Conservation (phyloP, 257 asterid genomes). For the Nicotiana undulata region DNA sequence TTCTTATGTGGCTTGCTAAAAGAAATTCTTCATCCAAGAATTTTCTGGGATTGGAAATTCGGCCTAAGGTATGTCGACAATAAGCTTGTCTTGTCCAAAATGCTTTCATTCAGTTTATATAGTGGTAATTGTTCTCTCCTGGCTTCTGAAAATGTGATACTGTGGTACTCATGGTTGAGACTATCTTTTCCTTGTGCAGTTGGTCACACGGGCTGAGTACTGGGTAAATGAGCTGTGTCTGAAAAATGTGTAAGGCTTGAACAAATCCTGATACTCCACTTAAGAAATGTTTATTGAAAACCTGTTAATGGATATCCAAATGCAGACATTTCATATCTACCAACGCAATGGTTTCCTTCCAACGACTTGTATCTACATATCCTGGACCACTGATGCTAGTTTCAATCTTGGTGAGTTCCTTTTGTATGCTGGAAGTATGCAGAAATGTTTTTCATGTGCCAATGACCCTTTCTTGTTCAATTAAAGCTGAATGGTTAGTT, state of each 20-base stretch:
- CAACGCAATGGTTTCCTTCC: not conserved
- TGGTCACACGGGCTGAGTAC: slow-evolving; percentile 74
- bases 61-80: slow-evolving; percentile 56
- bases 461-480: not conserved
- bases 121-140: slow-evolving; percentile 4
- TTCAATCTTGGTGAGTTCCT: slow-evolving; percentile 69
- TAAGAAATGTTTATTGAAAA: slow-evolving; percentile 3
- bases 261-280: slow-evolving; percentile 13
- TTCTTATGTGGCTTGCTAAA: slow-evolving; percentile 76
- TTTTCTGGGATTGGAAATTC: slow-evolving; percentile 87
- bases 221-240: slow-evolving; percentile 70
- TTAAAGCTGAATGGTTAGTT: slow-evolving; percentile 4
- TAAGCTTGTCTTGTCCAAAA: slow-evolving; percentile 5
- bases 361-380: slow-evolving; percentile 63
- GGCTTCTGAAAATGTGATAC: slow-evolving; percentile 11
- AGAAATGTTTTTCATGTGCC: slow-evolving; percentile 6
- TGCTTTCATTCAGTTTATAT: slow-evolving; percentile 4
- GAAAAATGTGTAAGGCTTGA: slow-evolving; percentile 60
- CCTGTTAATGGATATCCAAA: too few species aligned
- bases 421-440: slow-evolving; percentile 10
- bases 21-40: slow-evolving; percentile 43
- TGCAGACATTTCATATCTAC: too few species aligned
- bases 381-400: slow-evolving; percentile 81
- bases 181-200: slow-evolving; percentile 37
- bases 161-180: slow-evolving; percentile 5